phyloP scores from a whole-genome alignment of 495 filamentous ascomycete species.

The Acidiella bohemica region DNA sequence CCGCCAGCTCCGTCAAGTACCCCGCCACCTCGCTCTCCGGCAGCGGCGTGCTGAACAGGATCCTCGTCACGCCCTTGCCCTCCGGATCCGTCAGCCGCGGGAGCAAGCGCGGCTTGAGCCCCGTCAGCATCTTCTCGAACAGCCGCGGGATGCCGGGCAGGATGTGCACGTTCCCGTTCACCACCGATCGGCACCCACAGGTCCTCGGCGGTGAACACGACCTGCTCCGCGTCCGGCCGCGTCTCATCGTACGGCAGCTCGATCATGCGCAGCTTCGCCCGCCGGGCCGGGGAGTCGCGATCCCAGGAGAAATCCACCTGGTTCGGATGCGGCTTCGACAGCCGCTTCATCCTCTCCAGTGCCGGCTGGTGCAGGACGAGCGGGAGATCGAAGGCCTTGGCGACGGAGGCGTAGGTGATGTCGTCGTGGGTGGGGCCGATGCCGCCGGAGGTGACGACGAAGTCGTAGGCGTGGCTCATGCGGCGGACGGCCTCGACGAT shows the following conservation, averaged over 20 bases:
- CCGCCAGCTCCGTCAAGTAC: slow-evolving; percentile 68
- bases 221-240: slow-evolving; percentile 50
- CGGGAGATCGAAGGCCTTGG: slow-evolving; percentile 68
- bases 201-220: slow-evolving; percentile 62
- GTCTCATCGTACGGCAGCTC: slow-evolving; percentile 64
- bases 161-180: slow-evolving; percentile 88
- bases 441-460: slow-evolving; percentile 85
- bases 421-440: slow-evolving; percentile 97
- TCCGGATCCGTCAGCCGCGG: slow-evolving; percentile 63
- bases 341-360: slow-evolving; percentile 64
- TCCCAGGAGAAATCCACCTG: slow-evolving; percentile 78
- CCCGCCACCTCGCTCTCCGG: slow-evolving; percentile 71
- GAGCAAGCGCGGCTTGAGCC: slow-evolving; percentile 54
- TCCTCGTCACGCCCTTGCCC: slow-evolving; percentile 60
- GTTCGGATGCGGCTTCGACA: slow-evolving; percentile 56
- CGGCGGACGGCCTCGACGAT: slow-evolving; percentile 76
- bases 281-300: slow-evolving; percentile 58
- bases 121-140: slow-evolving; percentile 64
- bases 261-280: slow-evolving; percentile 80
- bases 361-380: slow-evolving; percentile 64
- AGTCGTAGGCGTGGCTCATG: slow-evolving; percentile 80
- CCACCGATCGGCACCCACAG: slow-evolving; percentile 84
- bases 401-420: slow-evolving; percentile 91
- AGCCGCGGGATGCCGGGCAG: slow-evolving; percentile 79
- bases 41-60: slow-evolving; percentile 75